Base-by-base conservation (phyloP, 2,329 filamentous ascomycete species). In the Lithohypha guttulata region DNA sequence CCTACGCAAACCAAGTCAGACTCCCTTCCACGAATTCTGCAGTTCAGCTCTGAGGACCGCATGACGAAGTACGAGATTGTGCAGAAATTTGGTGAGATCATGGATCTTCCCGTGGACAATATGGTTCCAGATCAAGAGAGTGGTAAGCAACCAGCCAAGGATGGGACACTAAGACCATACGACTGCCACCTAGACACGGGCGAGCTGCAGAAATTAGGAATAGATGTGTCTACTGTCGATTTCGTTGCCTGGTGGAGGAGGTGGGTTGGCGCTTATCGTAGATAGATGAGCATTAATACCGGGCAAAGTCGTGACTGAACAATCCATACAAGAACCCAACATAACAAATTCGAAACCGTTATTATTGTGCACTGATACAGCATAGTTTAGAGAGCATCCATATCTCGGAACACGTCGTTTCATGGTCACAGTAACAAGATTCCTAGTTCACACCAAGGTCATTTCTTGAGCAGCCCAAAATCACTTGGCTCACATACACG, bases 51-150 rank as follows among this genome's bases (percentile, higher is more conserved):
- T 31, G 84, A 94, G 60, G 83, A 93, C 51, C 74, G 70, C 48
- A 82, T 79, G 68, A 94, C 86, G 32, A 94, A 94, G 64, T 93
- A 87, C 59, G 78, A 89, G 58, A 93, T 95, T 41, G 87, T 83
- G 57, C 65, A 84, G 61, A 63, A 71, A 7, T 79, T 94, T 54
- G 81, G 77, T 3, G 77, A 85, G 43, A 84, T 93, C 42, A 77
- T 93, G 70, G 84, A 80, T 1, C 56, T 93, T 40, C 71, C 81
- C 8, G 66, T 80, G 14, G 73, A 76, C 32, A 71, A 73, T 6
- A 79, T 94, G 59, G 69, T 74, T 52, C 65, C 80, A 7, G 80
- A 84, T 52, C 72, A 76, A 17, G 69, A 82, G 52, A 81, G 81
- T 25, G 49, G 49, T 1, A 52, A 51, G 39, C 35, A 41, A 18